phyloP scores from a whole-genome alignment of 2,329 filamentous ascomycete species.

The Claviceps sp. region DNA sequence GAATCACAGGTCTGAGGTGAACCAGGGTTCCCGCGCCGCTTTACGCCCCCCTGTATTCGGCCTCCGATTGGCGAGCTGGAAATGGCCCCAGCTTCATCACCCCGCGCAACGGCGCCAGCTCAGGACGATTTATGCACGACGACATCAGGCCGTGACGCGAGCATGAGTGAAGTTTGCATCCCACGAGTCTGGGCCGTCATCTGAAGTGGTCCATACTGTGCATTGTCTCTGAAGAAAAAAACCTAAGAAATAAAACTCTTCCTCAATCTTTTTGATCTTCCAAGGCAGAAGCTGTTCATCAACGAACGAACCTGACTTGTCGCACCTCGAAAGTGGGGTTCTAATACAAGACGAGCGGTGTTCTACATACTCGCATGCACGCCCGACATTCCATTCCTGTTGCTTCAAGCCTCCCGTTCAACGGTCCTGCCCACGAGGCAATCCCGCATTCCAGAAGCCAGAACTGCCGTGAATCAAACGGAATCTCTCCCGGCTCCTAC shows the following conservation, averaged over 20 bases:
- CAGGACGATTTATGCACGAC: neutral
- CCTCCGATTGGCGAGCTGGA: neutral
- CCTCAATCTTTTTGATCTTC: neutral
- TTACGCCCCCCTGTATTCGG: neutral
- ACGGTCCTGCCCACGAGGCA: neutral
- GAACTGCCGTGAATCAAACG: neutral
- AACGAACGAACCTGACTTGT: neutral
- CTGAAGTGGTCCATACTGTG: neutral
- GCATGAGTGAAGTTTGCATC: neutral
- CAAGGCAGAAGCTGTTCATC: neutral
- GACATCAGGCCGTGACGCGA: neutral
- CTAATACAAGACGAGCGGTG: neutral
- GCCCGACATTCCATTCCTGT: neutral
- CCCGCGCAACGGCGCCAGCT: conserved; percentile 10
- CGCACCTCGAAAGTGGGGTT: neutral
- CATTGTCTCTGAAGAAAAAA: no score
- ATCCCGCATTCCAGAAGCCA: conserved; percentile 1
- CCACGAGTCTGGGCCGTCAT: neutral
- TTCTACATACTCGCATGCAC: neutral
- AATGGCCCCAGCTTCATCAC: conserved; percentile 6
- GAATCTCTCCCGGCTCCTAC: neutral
- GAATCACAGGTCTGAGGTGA: no score
- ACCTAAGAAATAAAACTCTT: neutral
- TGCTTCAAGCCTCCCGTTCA: neutral
- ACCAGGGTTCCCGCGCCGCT: no score